Evolutionary conservation across 202 grass and related monocot species (phyloP), one percentile per base, ranked within the genome.

Genomic region (Digitaria exilis): DNA sequence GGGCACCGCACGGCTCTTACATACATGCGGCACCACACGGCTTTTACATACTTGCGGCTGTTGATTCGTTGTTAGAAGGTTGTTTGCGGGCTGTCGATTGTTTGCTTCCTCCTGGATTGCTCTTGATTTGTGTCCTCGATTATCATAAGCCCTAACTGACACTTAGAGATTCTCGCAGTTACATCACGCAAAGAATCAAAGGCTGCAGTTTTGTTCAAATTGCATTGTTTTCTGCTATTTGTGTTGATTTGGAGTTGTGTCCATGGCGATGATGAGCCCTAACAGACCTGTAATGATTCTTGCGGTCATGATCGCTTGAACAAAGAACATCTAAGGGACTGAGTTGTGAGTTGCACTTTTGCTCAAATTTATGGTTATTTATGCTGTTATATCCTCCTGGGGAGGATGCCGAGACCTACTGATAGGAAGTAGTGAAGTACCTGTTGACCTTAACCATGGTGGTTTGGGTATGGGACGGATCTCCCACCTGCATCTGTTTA

Each of bases 221-320:
- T 29, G 14, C 16, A 9, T 65, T 76, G 0, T n/a, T 37, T 15
- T 29, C 5, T 82, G 54, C 34, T 63, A 6, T 19, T 19, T 29
- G 31, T 32, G 24, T 1, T 55, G 10, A 3, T 35, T 44, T 37
- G 46, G 30, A 21, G 29, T 69, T 11, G 0, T 82, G 18, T 15
- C 9, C 10, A 18, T 21, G 43, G 61, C 37, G 16, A 30, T 77
- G 73, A 68, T 86, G 76, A 90, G 60, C 25, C 19, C 44, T 71
- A 79, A 84, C 71, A 80, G 58, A 84, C 82, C 85, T 90, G 82
- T 90, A 90, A 87, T 89, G 86, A 77, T 87, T 92, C 37, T 79
- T 88, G 85, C 39, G 54, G 84, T 44, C 3, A 89, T 89, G 84
- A 89, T 87, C 42, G 65, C 80, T 84, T 75, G 86, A 30, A 17